A percentile compares a stretch with the other conserved stretches of the same genome.
Conservation (phyloP, 345 rosid species). For the Triadica sebifera region DNA sequence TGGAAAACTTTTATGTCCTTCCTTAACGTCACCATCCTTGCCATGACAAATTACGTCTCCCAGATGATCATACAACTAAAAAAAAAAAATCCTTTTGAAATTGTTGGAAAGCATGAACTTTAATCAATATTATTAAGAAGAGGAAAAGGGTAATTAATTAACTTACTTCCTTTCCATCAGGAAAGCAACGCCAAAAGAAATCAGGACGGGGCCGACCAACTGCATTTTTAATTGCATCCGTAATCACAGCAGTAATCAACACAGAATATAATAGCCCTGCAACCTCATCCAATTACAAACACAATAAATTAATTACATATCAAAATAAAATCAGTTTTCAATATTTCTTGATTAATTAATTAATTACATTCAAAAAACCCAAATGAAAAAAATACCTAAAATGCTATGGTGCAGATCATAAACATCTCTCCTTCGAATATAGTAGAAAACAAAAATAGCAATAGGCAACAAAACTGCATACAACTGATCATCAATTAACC, state of each 20-base stretch:
- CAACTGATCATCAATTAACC: slow-evolving; percentile 26
- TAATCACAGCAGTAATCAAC: slow-evolving; percentile 65
- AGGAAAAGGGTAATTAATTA: background rate
- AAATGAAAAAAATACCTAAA: slow-evolving; percentile 51
- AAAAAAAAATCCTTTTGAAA: background rate
- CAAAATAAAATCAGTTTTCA: background rate
- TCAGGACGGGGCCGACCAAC: slow-evolving; percentile 88
- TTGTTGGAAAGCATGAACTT: background rate
- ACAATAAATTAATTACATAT: background rate
- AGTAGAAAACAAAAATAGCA: slow-evolving; percentile 45
- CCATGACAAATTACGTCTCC: slow-evolving; percentile 84
- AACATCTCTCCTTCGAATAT: slow-evolving; percentile 51
- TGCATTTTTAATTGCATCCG: slow-evolving; percentile 71
- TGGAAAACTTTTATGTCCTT: slow-evolving; percentile 89
- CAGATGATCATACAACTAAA: slow-evolving; percentile 43
- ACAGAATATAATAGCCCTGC: slow-evolving; percentile 63
- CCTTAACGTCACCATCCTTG: slow-evolving; percentile 46
- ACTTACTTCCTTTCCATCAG: slow-evolving; percentile 68
- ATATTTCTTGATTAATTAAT: no score
- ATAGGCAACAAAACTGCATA: slow-evolving; percentile 67
- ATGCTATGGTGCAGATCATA: slow-evolving; percentile 81
- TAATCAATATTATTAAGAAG: background rate
- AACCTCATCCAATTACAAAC: background rate
- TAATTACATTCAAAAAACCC: no score
- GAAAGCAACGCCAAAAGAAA: slow-evolving; percentile 98